Evolutionary conservation across 768 basidiomycete species (phyloP).

Genomic region (Psilocybe azurescens): DNA sequence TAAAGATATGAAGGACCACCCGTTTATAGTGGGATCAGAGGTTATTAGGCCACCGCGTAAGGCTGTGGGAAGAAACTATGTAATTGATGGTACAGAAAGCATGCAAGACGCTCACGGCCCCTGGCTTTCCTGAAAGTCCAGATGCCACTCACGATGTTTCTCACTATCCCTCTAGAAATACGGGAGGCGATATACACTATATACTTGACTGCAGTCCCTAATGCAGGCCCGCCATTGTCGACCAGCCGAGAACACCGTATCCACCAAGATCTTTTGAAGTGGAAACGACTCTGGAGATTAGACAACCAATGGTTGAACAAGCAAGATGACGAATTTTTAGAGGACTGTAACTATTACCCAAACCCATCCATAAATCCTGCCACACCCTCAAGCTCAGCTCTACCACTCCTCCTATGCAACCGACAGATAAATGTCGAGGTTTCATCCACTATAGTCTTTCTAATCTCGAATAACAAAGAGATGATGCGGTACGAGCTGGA

Average conservation of each 20-base stretch:
- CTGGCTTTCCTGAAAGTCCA: not conserved
- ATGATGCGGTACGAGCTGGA: not conserved
- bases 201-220: not conserved
- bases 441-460: not conserved
- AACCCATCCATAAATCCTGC: constrained; percentile 1
- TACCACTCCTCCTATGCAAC: constrained; percentile 1
- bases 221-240: not conserved
- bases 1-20: too few relatives aligned
- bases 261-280: not conserved
- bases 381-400: not conserved
- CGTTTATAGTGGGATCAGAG: too few relatives aligned
- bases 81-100: too few relatives aligned
- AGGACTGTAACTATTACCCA: not conserved
- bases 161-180: not conserved
- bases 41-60: too few relatives aligned
- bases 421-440: constrained; percentile 1
- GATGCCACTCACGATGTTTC: not conserved
- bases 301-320: not conserved
- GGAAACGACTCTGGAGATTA: not conserved
- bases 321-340: not conserved
- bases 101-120: too few relatives aligned
- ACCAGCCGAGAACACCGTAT: not conserved
- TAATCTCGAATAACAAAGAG: not conserved
- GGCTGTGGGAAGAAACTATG: too few relatives aligned
- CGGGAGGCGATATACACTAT: not conserved